Conservation (phyloP, 2,329 filamentous ascomycete genomes). For the Trichoderma endophyticum region DNA sequence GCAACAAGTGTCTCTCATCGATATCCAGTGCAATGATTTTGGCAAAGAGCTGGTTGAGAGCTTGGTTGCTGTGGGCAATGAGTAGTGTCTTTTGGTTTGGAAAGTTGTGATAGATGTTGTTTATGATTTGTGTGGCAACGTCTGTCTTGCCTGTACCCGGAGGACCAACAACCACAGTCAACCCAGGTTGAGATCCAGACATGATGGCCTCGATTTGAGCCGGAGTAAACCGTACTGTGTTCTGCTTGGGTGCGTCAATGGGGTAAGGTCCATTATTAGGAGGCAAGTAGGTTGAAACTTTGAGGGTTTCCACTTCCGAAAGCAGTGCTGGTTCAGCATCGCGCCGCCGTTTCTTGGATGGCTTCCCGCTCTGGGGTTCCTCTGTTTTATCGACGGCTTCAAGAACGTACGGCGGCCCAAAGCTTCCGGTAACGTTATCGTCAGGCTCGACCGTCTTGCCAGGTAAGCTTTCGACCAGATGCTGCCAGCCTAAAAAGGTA, state of each 20-base stretch:
- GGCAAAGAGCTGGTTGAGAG: conserved; percentile 93
- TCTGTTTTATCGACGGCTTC: conserved; percentile 59
- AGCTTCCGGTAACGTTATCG: conserved; percentile 67
- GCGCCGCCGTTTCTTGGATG: conserved; percentile 82
- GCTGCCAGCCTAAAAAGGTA: conserved; percentile 93
- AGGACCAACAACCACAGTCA: conserved; percentile 91
- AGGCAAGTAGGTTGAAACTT: conserved; percentile 86
- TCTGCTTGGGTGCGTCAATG: conserved; percentile 76
- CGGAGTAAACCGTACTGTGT: conserved; percentile 83
- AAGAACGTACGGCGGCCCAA: conserved; percentile 84
- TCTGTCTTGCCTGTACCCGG: conserved; percentile 99
- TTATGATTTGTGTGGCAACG: conserved; percentile 97
- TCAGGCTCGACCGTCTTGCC: conserved; percentile 80
- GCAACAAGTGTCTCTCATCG: conserved; percentile 87
- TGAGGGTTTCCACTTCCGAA: conserved; percentile 63
- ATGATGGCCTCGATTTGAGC: conserved; percentile 89
- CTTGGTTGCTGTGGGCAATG: conserved; percentile 96
- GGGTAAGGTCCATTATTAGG: conserved; percentile 88
- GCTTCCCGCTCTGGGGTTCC: conserved; percentile 51
- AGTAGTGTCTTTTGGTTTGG: conserved; percentile 87
- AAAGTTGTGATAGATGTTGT: conserved; percentile 98
- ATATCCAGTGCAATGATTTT: conserved; percentile 97
- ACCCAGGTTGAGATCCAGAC: conserved; percentile 88
- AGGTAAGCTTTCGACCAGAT: conserved; percentile 85
- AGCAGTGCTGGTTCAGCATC: conserved; percentile 67